A percentile compares a stretch with the other conserved stretches of the same genome.
Conservation (phyloP, 2,329 filamentous ascomycete genomes). For the Colletotrichum chrysophilum region DNA sequence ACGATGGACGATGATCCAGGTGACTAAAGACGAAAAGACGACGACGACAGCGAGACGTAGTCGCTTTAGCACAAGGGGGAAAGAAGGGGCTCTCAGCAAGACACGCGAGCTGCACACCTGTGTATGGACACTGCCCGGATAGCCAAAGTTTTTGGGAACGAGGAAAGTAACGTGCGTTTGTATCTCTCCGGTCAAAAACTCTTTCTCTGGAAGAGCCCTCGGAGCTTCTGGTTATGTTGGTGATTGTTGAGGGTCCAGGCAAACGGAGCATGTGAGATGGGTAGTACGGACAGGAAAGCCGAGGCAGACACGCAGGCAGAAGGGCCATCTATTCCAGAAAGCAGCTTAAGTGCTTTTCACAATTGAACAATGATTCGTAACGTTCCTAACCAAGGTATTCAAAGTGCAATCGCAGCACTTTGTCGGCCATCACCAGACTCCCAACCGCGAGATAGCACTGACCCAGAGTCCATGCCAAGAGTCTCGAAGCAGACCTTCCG, state of each 20-base stretch:
- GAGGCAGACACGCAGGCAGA: neutral
- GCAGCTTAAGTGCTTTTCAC: neutral
- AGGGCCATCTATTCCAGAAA: fast-evolving
- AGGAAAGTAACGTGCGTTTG: too few species aligned
- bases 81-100: too few species aligned
- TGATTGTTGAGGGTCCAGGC: neutral
- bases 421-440: neutral
- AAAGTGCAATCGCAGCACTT: neutral
- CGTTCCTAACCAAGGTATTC: fast-evolving
- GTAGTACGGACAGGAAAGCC: neutral
- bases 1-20: too few species aligned
- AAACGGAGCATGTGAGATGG: fast-evolving
- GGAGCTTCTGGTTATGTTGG: fast-evolving
- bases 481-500: neutral
- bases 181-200: neutral
- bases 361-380: too few species aligned
- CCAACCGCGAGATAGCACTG: neutral
- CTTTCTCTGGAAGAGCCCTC: neutral
- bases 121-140: too few species aligned
- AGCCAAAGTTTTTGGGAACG: fast-evolving
- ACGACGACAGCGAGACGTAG: too few species aligned
- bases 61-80: too few species aligned
- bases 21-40: too few species aligned
- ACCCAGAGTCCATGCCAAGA: neutral
- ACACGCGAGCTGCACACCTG: fast-evolving